Evolutionary conservation across 805 yeast species (phyloP), one percentile per base, ranked within the genome.

Genomic region (Myxozyma neotropica): DNA sequence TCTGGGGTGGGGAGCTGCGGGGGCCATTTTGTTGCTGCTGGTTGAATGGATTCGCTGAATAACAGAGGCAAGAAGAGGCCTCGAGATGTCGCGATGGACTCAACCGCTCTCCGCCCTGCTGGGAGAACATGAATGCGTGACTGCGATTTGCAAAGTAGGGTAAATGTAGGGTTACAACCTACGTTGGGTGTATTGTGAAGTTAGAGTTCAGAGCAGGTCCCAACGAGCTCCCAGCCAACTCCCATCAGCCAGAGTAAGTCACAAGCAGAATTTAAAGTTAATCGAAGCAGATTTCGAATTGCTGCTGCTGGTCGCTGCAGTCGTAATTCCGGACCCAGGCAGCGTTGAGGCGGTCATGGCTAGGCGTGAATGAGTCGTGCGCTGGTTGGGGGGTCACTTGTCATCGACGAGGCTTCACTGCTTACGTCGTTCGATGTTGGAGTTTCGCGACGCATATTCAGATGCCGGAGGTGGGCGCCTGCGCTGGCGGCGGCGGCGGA

Each of bases 1-100:
- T 93, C 90, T 92, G 83, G 98, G 97, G 86, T 90, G 96, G 77
- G 96, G 89, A 78, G 89, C 83, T 75, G 96, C 84, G 82, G 96
- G 90, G 84, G 98, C 96, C 98, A 94, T 87, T 40, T 44, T 51
- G 48, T 6, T 42, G 51, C 7, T 47, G 39, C 21, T 38, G 17
- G 17, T 19, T 38, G 21, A 24, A 29, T 7, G 6, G 33, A 10
- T 7, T 10, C 10, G 33, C 33, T 29, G 33, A 29, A 29, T 29
- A 29, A 29, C 33, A 29, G 33, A 29, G 33, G n/a, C n/a, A n/a
- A 29, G 33, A 29, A 29, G 33, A 7, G 6, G 10, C 33, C 33
- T 29, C 33, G 10, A 29, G 10, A 29, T 29, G 33, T 29, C 33
- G 33, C 33, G 33, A 29, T 29, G 33, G 33, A 29, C 33, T 6